Evolutionary conservation across 108 stramenopile genomes (phyloP).

Genomic region (Nitzschia sp.): DNA sequence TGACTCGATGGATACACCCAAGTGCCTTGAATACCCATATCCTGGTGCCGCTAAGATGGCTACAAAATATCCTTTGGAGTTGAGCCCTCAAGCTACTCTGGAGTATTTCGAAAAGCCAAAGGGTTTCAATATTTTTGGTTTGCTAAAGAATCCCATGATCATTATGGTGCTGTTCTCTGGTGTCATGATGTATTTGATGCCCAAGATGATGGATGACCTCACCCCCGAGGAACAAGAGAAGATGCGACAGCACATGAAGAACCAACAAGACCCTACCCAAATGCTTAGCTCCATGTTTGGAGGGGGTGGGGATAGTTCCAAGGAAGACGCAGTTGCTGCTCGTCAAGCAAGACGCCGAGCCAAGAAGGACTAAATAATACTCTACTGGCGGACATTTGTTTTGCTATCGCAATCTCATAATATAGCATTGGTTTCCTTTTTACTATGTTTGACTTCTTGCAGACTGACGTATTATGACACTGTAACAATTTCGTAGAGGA

Average conservation of each 20-base stretch:
- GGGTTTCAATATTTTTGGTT: constrained; percentile 62
- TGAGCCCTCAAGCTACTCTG: constrained; percentile 73
- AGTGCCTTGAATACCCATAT: constrained; percentile 83
- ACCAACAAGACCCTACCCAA: constrained; percentile 85
- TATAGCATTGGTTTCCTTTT: too few species aligned
- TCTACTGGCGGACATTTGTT: neutral
- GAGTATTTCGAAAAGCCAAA: constrained; percentile 74
- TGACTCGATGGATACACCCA: constrained; percentile 68
- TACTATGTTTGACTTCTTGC: too few species aligned
- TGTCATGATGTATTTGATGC: constrained; percentile 81
- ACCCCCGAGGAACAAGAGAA: constrained; percentile 85
- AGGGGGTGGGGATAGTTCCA: constrained; percentile 43
- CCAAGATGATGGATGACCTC: constrained; percentile 85
- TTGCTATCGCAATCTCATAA: neutral
- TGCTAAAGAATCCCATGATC: constrained; percentile 90
- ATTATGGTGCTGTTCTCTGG: constrained; percentile 80
- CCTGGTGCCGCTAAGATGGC: constrained; percentile 76
- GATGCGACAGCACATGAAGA: constrained; percentile 85
- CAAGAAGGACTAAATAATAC: constrained; percentile 19
- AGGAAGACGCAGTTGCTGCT: constrained; percentile 31
- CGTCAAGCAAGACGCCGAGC: constrained; percentile 22
- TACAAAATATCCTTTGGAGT: constrained; percentile 64
- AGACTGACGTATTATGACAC: too few species aligned
- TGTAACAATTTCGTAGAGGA: constrained; percentile 1
- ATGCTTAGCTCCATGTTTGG: constrained; percentile 75